phyloP scores from a whole-genome alignment of 2,329 filamentous ascomycete genomes.

The Sporothrix brasiliensis region DNA sequence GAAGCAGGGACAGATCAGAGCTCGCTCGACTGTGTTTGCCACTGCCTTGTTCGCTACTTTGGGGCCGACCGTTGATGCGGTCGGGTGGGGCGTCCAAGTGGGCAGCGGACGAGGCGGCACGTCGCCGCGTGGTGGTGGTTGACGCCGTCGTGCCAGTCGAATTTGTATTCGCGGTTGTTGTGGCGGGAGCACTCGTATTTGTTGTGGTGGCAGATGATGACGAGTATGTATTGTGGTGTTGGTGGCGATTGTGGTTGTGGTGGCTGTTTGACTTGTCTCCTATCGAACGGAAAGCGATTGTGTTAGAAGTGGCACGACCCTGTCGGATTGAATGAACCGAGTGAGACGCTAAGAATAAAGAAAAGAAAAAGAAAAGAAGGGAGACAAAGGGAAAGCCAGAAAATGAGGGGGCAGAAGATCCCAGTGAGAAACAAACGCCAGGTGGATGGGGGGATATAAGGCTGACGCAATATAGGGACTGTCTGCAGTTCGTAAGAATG shows the following conservation, averaged over 20 bases:
- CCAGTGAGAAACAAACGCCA: not conserved
- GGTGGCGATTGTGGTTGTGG: not conserved
- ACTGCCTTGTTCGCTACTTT: conserved; percentile 57
- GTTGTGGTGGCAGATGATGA: conserved; percentile 6
- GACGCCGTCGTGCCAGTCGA: not conserved
- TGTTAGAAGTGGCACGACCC: conserved; percentile 22
- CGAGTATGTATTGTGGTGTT: conserved; percentile 41
- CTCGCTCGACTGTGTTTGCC: conserved; percentile 71
- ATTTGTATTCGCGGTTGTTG: conserved; percentile 2
- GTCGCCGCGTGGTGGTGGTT: conserved; percentile 49
- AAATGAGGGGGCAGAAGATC: not conserved
- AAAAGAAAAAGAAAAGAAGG: not conserved
- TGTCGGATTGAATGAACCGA: conserved; percentile 11
- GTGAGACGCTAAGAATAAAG: not conserved
- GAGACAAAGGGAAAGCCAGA: not conserved
- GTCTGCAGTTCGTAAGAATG: conserved; percentile 17
- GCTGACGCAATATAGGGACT: conserved; percentile 23
- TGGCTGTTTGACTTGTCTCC: conserved; percentile 22
- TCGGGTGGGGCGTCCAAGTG: conserved; percentile 62
- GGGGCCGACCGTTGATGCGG: conserved; percentile 53
- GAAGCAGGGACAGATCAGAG: conserved; percentile 67
- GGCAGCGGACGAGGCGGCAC: conserved; percentile 65
- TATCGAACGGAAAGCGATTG: conserved; percentile 11
- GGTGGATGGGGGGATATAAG: conserved; percentile 21
- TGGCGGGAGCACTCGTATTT: not conserved